Evolutionary conservation across 495 filamentous ascomycete genomes (phyloP).

Genomic region (Neurospora sublineolata): DNA sequence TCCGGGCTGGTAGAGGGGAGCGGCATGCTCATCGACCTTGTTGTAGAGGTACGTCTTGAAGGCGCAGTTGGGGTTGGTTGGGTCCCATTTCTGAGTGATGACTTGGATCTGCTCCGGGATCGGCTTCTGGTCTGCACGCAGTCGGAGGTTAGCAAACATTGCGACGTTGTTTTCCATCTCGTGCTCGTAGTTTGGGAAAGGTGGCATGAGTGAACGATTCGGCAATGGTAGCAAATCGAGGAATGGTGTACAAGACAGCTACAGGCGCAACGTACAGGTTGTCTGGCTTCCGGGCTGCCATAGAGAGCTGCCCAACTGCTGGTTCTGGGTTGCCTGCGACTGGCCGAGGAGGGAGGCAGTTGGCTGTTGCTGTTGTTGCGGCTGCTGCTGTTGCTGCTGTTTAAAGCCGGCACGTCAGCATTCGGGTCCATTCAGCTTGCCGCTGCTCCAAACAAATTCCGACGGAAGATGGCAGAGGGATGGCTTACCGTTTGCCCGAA

Average conservation of each 20-base stretch:
- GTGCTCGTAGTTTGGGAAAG: neutral
- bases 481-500: neutral
- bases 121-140: slow-evolving; percentile 53
- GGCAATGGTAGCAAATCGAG: neutral
- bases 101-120: slow-evolving; percentile 74
- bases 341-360: slow-evolving; percentile 18
- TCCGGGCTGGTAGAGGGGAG: slow-evolving; percentile 71
- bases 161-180: neutral
- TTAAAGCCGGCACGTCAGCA: neutral
- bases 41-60: slow-evolving; percentile 96
- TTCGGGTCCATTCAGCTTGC: neutral
- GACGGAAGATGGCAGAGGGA: neutral
- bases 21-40: slow-evolving; percentile 62
- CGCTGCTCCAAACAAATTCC: neutral
- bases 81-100: slow-evolving; percentile 76
- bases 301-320: slow-evolving; percentile 29
- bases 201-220: neutral
- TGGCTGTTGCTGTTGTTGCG: slow-evolving; percentile 22
- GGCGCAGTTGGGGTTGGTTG: slow-evolving; percentile 53
- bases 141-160: slow-evolving; percentile 7
- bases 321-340: slow-evolving; percentile 22
- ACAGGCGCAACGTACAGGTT: slow-evolving; percentile 23
- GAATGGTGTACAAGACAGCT: neutral
- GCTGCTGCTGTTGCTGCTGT: slow-evolving; percentile 25
- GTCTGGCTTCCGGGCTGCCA: slow-evolving; percentile 38